Evolutionary conservation across 2,329 filamentous ascomycete species (phyloP).

Genomic region (Emericellopsis cladophorae): DNA sequence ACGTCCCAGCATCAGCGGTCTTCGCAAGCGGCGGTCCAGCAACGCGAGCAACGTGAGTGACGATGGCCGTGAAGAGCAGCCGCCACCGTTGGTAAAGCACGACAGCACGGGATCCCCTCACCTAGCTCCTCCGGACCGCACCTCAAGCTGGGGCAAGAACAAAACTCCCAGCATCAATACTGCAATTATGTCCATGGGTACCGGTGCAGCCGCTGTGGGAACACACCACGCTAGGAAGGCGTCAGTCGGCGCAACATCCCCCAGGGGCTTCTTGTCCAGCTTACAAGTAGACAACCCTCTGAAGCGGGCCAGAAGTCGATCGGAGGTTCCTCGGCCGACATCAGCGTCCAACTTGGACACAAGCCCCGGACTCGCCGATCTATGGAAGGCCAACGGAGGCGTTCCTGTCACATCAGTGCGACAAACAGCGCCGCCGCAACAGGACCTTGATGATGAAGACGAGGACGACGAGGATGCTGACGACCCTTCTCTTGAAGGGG

Average conservation of each 20-base stretch:
- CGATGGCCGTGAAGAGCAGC: constrained; percentile 13
- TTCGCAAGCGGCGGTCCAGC: constrained; percentile 33
- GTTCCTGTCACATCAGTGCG: constrained; percentile 37
- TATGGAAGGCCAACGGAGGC: constrained; percentile 40
- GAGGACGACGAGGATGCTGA: constrained; percentile 48
- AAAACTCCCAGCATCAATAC: constrained; percentile 45
- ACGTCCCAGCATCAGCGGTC: constrained; percentile 29
- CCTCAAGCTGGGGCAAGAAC: constrained; percentile 39
- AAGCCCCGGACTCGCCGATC: constrained; percentile 31
- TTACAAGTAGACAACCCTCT: constrained; percentile 34
- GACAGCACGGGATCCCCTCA: constrained; percentile 22
- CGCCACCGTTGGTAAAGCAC: constrained; percentile 16
- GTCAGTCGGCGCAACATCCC: constrained; percentile 41
- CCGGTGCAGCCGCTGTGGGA: constrained; percentile 41
- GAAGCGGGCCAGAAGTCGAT: constrained; percentile 43
- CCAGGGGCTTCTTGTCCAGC: neutral
- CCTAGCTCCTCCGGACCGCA: constrained; percentile 37
- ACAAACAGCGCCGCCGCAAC: constrained; percentile 11
- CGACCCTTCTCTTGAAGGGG: constrained; percentile 48
- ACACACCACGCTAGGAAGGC: constrained; percentile 43
- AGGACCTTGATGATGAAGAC: constrained; percentile 37
- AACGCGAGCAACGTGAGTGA: constrained; percentile 6
- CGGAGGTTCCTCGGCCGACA: constrained; percentile 30
- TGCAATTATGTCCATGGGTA: constrained; percentile 41
- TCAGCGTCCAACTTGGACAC: constrained; percentile 14